Base-by-base conservation (phyloP, 306 rosid genomes). In the Luffa aegyptiaca region DNA sequence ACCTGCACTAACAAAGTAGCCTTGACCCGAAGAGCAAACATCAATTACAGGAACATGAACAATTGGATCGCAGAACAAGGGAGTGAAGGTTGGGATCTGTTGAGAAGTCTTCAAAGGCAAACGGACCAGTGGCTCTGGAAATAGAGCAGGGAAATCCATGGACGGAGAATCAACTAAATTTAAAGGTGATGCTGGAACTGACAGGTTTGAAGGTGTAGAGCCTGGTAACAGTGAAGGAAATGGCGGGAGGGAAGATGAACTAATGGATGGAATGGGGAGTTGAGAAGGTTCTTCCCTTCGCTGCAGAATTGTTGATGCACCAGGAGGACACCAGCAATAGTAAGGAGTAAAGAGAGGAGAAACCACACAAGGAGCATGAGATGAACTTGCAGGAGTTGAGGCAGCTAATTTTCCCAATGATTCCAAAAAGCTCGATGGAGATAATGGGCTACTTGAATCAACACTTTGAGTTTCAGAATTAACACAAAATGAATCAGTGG, bases 301-400 rank as follows among this genome's bases (percentile, higher is more conserved):
- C 70, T 92, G 90, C 80, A 52, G 77, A 70, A 88, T 73, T 5
- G 93, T 82, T 5, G 93, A 83, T 58, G 84, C 78, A 18, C 91
- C 87, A 0, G 97, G 89, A 59, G 99, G 97, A 75, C 97, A 96
- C 96, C 96, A 96, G 79, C 99, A 93, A 84, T 96, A 93, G 83
- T 90, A 87, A 18, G 99, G 99, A 48, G 97, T 84, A 75, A 95
- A 89, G 58, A 91, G 88, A 44, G 99, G 88, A 16, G 93, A 77
- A 56, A 80, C 93, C 48, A 84, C 45, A 26, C 85, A 85, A 55
- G 94, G 81, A 66, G 81, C 66, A 71, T 87, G 88, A 76, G 86
- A 88, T 63, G 85, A 65, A 80, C 86, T 85, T 57, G 82, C 63
- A 65, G 86, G 61, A 16, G 87, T 84, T 81, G 92, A 85, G 31